phyloP scores from a whole-genome alignment of 768 basidiomycete genomes.

The Psilocybe cyanescens region DNA sequence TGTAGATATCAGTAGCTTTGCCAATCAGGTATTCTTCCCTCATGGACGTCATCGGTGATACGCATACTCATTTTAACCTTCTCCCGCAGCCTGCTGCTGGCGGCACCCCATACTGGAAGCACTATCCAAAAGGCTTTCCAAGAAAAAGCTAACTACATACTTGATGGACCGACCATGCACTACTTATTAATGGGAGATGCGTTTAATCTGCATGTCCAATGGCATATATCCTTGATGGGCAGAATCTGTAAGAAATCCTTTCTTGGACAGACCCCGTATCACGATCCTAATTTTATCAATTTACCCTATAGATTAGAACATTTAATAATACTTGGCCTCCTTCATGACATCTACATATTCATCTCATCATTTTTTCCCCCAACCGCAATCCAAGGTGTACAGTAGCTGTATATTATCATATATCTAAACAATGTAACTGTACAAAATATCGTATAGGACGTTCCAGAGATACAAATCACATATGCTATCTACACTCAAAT shows the following conservation, averaged over 20 bases:
- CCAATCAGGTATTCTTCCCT: conserved; percentile 26
- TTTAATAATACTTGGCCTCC: background rate
- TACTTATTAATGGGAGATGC: background rate
- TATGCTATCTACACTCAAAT: conserved; percentile 11
- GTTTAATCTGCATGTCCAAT: background rate
- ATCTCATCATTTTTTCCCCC: background rate
- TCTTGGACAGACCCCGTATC: background rate
- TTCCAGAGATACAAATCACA: background rate
- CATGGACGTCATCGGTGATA: background rate
- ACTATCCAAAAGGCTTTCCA: conserved; percentile 35
- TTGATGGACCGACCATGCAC: no score
- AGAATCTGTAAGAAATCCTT: background rate
- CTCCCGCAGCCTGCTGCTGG: conserved; percentile 27
- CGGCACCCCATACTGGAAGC: conserved; percentile 32
- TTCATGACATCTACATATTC: background rate
- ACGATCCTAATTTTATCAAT: background rate
- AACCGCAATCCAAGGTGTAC: background rate
- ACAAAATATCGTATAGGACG: background rate
- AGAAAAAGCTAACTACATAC: conserved; percentile 19
- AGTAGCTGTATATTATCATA: background rate
- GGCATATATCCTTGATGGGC: background rate
- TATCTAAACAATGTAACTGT: background rate
- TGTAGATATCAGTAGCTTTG: conserved; percentile 27
- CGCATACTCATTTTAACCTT: background rate
- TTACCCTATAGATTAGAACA: background rate